These are phyloP conservation scores for Suillus hirtellus DNA, from an alignment of 768 basidiomycete species.

Conservation along the genomic window DNA sequence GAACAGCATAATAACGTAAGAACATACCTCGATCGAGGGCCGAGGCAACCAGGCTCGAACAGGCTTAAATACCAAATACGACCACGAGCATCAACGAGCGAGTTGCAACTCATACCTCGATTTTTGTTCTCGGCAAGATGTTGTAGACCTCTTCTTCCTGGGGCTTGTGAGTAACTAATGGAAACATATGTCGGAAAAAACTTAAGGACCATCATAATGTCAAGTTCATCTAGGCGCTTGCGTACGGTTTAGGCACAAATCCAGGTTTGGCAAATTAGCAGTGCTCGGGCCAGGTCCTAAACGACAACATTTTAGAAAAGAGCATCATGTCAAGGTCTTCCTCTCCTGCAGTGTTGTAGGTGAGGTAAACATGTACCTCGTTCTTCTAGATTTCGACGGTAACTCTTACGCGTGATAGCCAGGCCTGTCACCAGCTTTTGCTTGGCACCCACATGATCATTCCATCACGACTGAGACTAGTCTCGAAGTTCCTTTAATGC, in stretches of 20 bases:
- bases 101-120: neutral
- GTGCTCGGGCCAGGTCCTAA: no score
- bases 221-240: no score
- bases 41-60: neutral
- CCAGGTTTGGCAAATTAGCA: fast-evolving
- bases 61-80: neutral
- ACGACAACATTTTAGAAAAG: no score
- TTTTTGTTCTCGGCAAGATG: neutral
- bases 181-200: neutral
- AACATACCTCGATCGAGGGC: neutral
- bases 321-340: neutral
- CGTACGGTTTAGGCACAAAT: no score
- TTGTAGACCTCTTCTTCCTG: neutral
- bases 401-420: no score
- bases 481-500: neutral
- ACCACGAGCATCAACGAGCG: neutral
- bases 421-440: neutral
- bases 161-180: neutral
- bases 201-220: no score
- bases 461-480: no score
- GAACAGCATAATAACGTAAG: neutral
- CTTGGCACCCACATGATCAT: neutral
- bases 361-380: neutral
- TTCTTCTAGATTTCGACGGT: neutral
- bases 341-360: neutral